A percentile compares a stretch with the other conserved stretches of the same genome.
Evolutionary conservation across 139 green algal species (phyloP).

Genomic region (Chlamydomonas eustigma): DNA sequence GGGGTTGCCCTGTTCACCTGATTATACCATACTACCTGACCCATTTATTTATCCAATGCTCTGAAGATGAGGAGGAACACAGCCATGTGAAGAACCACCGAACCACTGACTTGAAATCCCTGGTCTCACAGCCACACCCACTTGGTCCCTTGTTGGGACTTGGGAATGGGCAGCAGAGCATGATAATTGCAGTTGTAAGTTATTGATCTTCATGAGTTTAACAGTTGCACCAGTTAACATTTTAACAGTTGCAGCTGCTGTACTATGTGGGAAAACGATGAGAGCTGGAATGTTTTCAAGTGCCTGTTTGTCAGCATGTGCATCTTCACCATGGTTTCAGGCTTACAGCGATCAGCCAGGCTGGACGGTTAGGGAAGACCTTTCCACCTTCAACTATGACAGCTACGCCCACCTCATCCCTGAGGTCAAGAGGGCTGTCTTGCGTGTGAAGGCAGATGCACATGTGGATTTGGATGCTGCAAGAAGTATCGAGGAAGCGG

Average conservation of each 20-base stretch:
- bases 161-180: conserved; percentile 9
- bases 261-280: no score
- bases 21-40: no score
- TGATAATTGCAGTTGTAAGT: conserved; percentile 2
- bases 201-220: neutral
- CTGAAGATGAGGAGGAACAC: conserved; percentile 13
- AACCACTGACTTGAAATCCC: conserved; percentile 14
- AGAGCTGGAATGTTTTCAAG: no score
- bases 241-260: no score
- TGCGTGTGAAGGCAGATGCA: conserved; percentile 20
- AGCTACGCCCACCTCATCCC: conserved; percentile 18
- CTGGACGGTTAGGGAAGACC: conserved; percentile 23
- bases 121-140: conserved; percentile 5
- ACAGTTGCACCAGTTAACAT: neutral
- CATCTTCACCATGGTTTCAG: neutral
- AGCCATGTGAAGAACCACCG: neutral
- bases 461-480: conserved; percentile 26
- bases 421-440: conserved; percentile 18
- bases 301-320: no score
- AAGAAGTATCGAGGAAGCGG: neutral
- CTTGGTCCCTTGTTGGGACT: neutral
- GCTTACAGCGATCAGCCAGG: conserved; percentile 24
- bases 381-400: neutral
- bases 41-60: no score
- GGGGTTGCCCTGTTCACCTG: no score